Evolutionary conservation across 768 basidiomycete genomes (phyloP).

Genomic region (Tricholoma saponaceum): DNA sequence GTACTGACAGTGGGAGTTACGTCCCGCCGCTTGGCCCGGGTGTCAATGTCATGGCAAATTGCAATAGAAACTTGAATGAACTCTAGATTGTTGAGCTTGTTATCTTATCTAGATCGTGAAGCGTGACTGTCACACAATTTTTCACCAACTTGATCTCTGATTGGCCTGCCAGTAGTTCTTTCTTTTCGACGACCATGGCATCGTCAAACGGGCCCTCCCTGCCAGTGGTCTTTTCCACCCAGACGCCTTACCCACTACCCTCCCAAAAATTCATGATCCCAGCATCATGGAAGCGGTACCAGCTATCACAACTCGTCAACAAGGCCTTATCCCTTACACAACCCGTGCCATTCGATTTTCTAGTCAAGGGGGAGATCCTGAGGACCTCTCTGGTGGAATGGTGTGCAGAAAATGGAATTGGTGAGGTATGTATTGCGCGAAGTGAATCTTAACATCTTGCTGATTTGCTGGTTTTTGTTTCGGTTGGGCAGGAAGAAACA

Average conservation of each 20-base stretch:
- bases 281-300: conserved; percentile 86
- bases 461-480: not conserved
- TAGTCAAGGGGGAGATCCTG: conserved; percentile 80
- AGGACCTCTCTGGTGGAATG: conserved; percentile 69
- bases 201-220: conserved; percentile 29
- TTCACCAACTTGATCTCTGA: not conserved
- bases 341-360: conserved; percentile 90
- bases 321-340: conserved; percentile 75
- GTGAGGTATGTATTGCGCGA: conserved; percentile 47
- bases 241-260: conserved; percentile 70
- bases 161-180: not conserved
- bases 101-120: too few species aligned
- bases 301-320: conserved; percentile 95
- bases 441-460: not conserved
- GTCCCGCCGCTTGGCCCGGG: too few species aligned
- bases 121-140: conserved; percentile 4
- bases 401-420: conserved; percentile 65
- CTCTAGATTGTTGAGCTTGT: too few species aligned
- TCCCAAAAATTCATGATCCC: conserved; percentile 93
- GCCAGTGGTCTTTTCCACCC: conserved; percentile 71
- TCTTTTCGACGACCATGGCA: not conserved
- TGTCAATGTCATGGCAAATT: too few species aligned
- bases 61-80: too few species aligned
- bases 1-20: too few species aligned
- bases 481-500: conserved; percentile 69